Conservation (phyloP, 768 basidiomycete genomes). For the Tylopilus sp. region DNA sequence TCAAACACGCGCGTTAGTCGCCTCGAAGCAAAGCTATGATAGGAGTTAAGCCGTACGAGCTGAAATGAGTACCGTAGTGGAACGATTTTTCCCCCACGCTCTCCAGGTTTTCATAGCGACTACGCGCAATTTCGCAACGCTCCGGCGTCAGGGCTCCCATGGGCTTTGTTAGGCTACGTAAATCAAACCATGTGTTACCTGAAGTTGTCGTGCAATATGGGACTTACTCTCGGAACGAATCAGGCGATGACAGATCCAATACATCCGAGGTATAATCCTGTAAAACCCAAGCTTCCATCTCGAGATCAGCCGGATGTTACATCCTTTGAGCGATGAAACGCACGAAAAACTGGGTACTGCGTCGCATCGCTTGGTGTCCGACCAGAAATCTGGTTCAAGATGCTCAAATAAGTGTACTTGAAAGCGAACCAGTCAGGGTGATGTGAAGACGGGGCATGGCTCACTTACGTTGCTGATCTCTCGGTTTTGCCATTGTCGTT, state of each 20-base stretch:
- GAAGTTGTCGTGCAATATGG: background rate
- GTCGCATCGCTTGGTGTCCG: constrained; percentile 94
- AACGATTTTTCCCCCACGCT: constrained; percentile 87
- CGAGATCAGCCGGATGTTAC: background rate
- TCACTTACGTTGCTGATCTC: constrained; percentile 84
- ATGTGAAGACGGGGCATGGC: no score
- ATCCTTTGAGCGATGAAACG: constrained; percentile 23
- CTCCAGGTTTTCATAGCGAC: constrained; percentile 69
- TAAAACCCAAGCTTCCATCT: constrained; percentile 77
- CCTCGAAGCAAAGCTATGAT: background rate
- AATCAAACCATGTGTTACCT: background rate
- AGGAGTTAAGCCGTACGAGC: constrained; percentile 42
- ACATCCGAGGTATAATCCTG: constrained; percentile 74
- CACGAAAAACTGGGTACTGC: constrained; percentile 90
- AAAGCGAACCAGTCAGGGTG: background rate
- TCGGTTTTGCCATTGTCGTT: constrained; percentile 81
- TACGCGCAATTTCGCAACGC: constrained; percentile 70
- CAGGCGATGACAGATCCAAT: constrained; percentile 59
- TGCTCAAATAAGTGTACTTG: constrained; percentile 85
- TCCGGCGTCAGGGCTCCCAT: constrained; percentile 86
- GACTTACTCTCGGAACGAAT: constrained; percentile 71
- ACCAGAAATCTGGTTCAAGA: constrained; percentile 89
- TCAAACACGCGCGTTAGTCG: background rate
- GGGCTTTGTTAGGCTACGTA: constrained; percentile 68
- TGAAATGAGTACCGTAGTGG: constrained; percentile 93